Conservation (phyloP, 2,329 filamentous ascomycete species). For the Colletotrichum lindemuthianum region DNA sequence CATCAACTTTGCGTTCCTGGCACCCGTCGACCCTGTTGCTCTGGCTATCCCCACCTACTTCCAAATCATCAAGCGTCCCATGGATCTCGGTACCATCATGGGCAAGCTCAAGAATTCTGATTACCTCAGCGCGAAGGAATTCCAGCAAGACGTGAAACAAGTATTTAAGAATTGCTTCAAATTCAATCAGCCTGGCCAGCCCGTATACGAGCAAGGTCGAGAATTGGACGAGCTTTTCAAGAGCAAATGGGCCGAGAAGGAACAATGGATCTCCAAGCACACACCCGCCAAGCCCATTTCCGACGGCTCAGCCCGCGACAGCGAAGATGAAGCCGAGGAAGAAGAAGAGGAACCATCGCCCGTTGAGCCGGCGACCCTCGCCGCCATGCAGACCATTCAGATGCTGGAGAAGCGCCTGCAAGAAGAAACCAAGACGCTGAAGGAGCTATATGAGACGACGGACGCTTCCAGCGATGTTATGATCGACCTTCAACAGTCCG, state of each 20-base stretch:
- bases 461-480: constrained; percentile 62
- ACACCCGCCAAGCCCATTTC: constrained; percentile 65
- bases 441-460: constrained; percentile 58
- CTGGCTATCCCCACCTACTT: constrained; percentile 94
- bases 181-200: constrained; percentile 83
- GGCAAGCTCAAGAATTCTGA: constrained; percentile 80
- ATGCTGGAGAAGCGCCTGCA: constrained; percentile 62
- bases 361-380: constrained; percentile 47
- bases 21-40: constrained; percentile 91
- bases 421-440: constrained; percentile 69
- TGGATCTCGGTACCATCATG: constrained; percentile 89
- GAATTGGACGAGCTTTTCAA: constrained; percentile 81
- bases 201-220: constrained; percentile 77
- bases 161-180: constrained; percentile 92
- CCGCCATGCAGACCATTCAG: constrained; percentile 63
- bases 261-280: constrained; percentile 82
- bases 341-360: constrained; percentile 73
- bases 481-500: constrained; percentile 67
- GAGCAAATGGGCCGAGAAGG: constrained; percentile 79
- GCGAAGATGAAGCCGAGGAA: constrained; percentile 77
- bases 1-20: constrained; percentile 79
- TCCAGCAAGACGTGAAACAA: constrained; percentile 82
- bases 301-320: constrained; percentile 71
- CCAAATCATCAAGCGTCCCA: constrained; percentile 93
- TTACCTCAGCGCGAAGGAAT: constrained; percentile 85